A percentile compares a stretch with the other conserved stretches of the same genome.
These are phyloP conservation scores for Lithospermum erythrorhizon DNA, from an alignment of 257 asterid species.

Conservation along the genomic window DNA sequence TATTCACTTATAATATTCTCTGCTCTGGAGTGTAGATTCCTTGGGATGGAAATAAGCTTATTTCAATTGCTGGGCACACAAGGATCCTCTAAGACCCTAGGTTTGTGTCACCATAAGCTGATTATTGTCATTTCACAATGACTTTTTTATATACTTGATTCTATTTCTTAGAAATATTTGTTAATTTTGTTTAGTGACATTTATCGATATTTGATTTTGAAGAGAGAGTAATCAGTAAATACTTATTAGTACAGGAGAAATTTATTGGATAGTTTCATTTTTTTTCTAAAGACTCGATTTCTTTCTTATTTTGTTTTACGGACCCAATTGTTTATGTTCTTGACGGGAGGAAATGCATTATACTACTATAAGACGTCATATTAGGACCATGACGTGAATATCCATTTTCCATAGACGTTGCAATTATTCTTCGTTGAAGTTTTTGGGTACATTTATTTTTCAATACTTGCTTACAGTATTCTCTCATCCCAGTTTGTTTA, in stretches of 20 bases:
- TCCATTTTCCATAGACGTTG: not conserved
- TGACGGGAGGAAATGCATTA: too few relatives aligned
- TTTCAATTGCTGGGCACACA: slow-evolving; percentile 85
- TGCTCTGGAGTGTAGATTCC: slow-evolving; percentile 47
- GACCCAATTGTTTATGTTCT: too few relatives aligned
- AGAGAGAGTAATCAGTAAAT: not conserved
- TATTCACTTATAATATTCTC: slow-evolving; percentile 11
- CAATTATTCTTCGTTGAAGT: too few relatives aligned
- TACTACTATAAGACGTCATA: too few relatives aligned
- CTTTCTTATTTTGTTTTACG: too few relatives aligned
- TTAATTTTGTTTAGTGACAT: not conserved
- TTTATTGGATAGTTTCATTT: too few relatives aligned
- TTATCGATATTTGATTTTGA: not conserved
- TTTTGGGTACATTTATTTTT: too few relatives aligned
- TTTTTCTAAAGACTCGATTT: too few relatives aligned
- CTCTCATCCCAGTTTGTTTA: too few relatives aligned
- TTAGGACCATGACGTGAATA: too few relatives aligned
- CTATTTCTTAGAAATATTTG: not conserved
- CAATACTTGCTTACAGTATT: too few relatives aligned
- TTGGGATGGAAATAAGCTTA: slow-evolving; percentile 86
- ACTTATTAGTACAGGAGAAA: too few relatives aligned
- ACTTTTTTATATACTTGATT: not conserved
- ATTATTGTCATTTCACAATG: not conserved
- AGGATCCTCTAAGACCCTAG: slow-evolving; percentile 82
- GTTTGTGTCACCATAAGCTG: slow-evolving; percentile 24